These are phyloP conservation scores for Colletotrichum truncatum DNA, from an alignment of 2,329 filamentous ascomycete genomes.

Conservation along the genomic window DNA sequence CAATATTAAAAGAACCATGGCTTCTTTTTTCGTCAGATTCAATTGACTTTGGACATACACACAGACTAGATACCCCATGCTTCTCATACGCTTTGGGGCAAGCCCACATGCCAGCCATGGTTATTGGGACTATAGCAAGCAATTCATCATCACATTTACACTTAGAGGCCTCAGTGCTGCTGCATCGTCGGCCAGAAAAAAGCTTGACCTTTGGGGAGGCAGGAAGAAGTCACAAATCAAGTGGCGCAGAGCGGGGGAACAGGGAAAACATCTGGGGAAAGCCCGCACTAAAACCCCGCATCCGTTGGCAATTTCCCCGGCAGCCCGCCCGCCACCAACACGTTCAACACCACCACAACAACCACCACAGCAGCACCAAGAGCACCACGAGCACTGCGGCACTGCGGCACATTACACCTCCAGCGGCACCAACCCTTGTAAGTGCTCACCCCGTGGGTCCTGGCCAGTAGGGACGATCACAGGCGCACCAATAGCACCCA, in stretches of 20 bases:
- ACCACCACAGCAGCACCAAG: too few relatives aligned
- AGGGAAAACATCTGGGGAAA: constrained; percentile 30
- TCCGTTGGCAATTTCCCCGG: constrained; percentile 15
- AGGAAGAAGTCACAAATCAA: neutral
- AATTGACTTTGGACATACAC: too few relatives aligned
- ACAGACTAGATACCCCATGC: too few relatives aligned
- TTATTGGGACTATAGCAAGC: too few relatives aligned
- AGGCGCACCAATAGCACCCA: constrained; percentile 27
- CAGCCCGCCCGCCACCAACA: neutral
- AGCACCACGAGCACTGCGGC: constrained; percentile 7
- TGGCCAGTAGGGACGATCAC: neutral
- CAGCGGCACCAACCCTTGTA: neutral
- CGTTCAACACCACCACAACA: neutral
- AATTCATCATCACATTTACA: neutral
- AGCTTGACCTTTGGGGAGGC: constrained; percentile 10
- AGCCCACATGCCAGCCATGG: too few relatives aligned
- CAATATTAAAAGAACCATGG: too few relatives aligned
- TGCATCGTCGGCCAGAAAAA: constrained; percentile 4
- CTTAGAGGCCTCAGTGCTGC: neutral
- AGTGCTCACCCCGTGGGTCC: constrained; percentile 1
- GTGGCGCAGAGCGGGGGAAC: constrained; percentile 17
- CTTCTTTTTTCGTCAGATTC: too few relatives aligned
- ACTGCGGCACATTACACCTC: neutral
- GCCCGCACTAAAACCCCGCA: constrained; percentile 31
- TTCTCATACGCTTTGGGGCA: too few relatives aligned